Evolutionary conservation across 345 rosid genomes (phyloP).

Genomic region (Turritis glabra): DNA sequence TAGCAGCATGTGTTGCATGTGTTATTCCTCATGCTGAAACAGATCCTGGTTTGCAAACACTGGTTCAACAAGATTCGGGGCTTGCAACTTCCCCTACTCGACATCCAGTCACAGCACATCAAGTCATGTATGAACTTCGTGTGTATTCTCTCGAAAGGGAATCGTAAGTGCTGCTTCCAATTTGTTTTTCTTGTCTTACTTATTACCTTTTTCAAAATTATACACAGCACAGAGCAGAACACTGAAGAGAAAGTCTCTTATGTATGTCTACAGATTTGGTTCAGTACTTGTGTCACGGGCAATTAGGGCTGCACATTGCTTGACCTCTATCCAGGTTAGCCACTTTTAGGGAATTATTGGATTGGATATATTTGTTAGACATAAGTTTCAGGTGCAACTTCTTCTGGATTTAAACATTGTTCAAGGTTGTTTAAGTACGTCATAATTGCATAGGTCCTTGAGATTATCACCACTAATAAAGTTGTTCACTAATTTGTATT

Average conservation of each 20-base stretch:
- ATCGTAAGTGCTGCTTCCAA: conserved; percentile 58
- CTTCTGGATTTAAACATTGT: background rate
- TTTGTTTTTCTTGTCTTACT: background rate
- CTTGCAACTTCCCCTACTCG: conserved; percentile 90
- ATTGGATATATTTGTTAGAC: background rate
- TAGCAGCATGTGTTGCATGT: conserved; percentile 98
- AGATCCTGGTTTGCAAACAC: conserved; percentile 71
- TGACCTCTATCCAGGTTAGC: conserved; percentile 95
- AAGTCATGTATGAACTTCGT: conserved; percentile 95
- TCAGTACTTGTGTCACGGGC: conserved; percentile 84
- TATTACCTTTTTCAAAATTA: background rate
- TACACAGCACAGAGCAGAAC: conserved; percentile 4
- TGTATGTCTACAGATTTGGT: conserved; percentile 66
- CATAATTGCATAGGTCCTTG: background rate
- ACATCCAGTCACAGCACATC: conserved; percentile 89
- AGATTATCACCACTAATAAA: background rate
- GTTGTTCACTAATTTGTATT: conserved; percentile 4
- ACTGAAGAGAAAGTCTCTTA: conserved; percentile 15
- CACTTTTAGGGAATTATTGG: conserved; percentile 18
- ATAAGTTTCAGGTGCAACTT: background rate
- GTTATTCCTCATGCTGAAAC: conserved; percentile 78
- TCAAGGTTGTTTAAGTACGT: background rate
- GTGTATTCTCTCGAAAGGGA: conserved; percentile 92
- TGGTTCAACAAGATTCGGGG: conserved; percentile 70
- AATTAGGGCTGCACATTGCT: conserved; percentile 94